A percentile compares a stretch with the other conserved stretches of the same genome.
phyloP scores from a whole-genome alignment of 2,329 filamentous ascomycete genomes.

The Sclerotiophoma versabilis region DNA sequence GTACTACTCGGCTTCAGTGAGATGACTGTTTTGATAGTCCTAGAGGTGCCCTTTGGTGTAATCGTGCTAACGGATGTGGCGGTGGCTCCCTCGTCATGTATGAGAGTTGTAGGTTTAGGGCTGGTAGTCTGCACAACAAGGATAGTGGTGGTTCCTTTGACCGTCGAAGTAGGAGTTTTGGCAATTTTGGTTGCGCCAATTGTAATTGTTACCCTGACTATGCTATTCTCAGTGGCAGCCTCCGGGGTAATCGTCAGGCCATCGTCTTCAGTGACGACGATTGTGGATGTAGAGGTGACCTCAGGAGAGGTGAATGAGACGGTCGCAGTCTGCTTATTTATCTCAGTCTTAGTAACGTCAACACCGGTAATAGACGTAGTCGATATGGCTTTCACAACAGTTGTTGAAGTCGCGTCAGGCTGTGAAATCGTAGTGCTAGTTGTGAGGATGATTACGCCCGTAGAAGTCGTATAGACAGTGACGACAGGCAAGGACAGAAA shows the following conservation, averaged over 20 bases:
- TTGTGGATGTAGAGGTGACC: constrained; percentile 25
- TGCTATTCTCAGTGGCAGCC: constrained; percentile 20
- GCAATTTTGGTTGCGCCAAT: constrained; percentile 18
- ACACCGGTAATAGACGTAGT: constrained; percentile 22
- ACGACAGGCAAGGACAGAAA: constrained; percentile 15
- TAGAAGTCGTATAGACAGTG: constrained; percentile 27
- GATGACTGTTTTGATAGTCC: constrained; percentile 20
- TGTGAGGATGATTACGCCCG: constrained; percentile 28
- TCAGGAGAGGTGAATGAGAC: constrained; percentile 37
- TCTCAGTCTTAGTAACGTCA: constrained; percentile 20
- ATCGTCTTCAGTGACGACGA: constrained; percentile 36
- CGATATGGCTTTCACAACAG: constrained; percentile 22
- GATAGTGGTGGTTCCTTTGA: constrained; percentile 25
- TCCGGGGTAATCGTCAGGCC: constrained; percentile 28
- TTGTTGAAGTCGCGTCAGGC: constrained; percentile 33
- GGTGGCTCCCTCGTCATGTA: constrained; percentile 24
- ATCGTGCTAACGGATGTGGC: constrained; percentile 24
- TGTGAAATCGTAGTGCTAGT: constrained; percentile 23
- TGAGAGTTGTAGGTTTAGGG: constrained; percentile 38
- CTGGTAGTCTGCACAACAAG: constrained; percentile 32
- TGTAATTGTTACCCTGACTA: constrained; percentile 17
- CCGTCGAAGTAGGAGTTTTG: constrained; percentile 24
- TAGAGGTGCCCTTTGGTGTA: constrained; percentile 21
- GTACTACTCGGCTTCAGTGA: constrained; percentile 25
- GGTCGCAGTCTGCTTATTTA: constrained; percentile 31